phyloP scores from a whole-genome alignment of 1,284 basidiomycete genomes.

The Vanrija sp. region DNA sequence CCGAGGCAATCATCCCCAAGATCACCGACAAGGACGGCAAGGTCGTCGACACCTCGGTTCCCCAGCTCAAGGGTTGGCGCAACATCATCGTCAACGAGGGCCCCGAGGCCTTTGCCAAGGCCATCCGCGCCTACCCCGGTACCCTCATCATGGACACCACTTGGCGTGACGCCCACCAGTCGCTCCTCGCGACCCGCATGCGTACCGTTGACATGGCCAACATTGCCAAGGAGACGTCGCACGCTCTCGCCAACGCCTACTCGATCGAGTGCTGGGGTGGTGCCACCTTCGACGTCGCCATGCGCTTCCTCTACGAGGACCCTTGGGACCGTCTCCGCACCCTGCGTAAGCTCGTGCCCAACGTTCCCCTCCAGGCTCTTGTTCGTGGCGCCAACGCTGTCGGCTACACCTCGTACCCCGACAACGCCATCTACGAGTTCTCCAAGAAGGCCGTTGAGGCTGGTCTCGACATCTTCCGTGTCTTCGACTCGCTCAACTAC shows the following conservation, averaged over 20 bases:
- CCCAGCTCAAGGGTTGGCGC: constrained; percentile 90
- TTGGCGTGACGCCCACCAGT: constrained; percentile 99
- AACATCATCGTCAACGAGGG: constrained; percentile 98
- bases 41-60: constrained; percentile 72
- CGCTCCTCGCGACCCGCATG: constrained; percentile 90
- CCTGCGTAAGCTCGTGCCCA: constrained; percentile 92
- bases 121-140: constrained; percentile 93
- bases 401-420: constrained; percentile 98
- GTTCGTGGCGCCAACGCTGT: constrained; percentile 99
- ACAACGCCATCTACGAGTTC: constrained; percentile 99
- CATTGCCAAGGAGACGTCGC: constrained; percentile 96
- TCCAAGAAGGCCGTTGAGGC: constrained; percentile 97
- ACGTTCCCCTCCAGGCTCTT: constrained; percentile 97
- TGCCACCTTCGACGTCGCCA: constrained; percentile 98
- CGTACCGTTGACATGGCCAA: constrained; percentile 97
- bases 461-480: constrained; percentile 98
- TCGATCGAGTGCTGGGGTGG: constrained; percentile 99
- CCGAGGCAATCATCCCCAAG: constrained; percentile 79
- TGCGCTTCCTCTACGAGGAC: constrained; percentile 99
- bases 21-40: constrained; percentile 72
- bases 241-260: constrained; percentile 92
- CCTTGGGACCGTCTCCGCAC: constrained; percentile 97
- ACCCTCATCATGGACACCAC: constrained; percentile 97
- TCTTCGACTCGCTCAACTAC: constrained; percentile 99
- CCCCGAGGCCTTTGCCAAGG: constrained; percentile 97